These are phyloP conservation scores for Epichloe sibirici DNA, from an alignment of 2,329 filamentous ascomycete species.

Conservation along the genomic window DNA sequence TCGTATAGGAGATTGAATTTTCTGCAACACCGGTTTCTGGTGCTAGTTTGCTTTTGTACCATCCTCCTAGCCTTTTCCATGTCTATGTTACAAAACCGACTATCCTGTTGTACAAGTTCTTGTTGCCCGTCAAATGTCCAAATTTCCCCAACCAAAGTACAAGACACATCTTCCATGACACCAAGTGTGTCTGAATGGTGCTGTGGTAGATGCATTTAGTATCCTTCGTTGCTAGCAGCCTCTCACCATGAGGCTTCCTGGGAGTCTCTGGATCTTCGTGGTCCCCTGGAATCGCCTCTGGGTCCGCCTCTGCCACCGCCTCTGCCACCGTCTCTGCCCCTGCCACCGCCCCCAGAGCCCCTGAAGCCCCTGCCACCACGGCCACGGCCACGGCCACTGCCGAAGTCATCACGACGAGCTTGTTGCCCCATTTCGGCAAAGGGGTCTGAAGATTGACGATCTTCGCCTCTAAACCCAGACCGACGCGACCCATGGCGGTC, in stretches of 20 bases:
- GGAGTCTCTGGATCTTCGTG: neutral
- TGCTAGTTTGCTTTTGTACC: neutral
- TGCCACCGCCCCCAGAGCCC: neutral
- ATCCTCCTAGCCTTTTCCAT: neutral
- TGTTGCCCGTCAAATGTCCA: neutral
- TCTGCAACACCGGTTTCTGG: neutral
- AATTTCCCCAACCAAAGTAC: neutral
- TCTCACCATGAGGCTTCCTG: slow-evolving; percentile 1
- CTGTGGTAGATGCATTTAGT: neutral
- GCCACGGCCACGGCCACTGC: slow-evolving; percentile 11
- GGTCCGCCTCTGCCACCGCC: neutral
- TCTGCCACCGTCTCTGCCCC: slow-evolving; percentile 2
- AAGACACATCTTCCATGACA: neutral
- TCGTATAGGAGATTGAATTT: slow-evolving; percentile 2
- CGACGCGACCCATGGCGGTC: slow-evolving; percentile 6
- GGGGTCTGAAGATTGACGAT: slow-evolving; percentile 12
- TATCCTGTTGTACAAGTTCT: slow-evolving; percentile 3
- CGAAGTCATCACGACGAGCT: slow-evolving; percentile 15
- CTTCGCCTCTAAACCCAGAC: slow-evolving; percentile 6
- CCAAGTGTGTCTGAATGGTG: neutral
- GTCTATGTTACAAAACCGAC: slow-evolving; percentile 2
- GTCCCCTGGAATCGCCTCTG: neutral
- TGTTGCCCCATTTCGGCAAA: slow-evolving; percentile 17
- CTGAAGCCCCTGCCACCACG: slow-evolving; percentile 9
- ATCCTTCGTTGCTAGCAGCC: neutral